Evolutionary conservation across 345 rosid species (phyloP), one percentile per base, ranked within the genome.

Genomic region (Schrenkiella parvula): DNA sequence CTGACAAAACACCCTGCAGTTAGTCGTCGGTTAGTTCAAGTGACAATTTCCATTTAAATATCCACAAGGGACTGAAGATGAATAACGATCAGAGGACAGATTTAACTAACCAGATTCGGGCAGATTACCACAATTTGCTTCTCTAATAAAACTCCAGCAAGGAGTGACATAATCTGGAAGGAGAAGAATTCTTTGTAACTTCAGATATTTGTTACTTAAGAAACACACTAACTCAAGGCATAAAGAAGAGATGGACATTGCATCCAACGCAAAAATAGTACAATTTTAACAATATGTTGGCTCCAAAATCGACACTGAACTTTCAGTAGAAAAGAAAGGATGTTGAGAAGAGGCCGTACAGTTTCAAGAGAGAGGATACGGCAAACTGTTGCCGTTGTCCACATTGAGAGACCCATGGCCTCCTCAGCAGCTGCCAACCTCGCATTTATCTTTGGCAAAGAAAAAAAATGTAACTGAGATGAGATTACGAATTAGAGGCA

Each of bases 371-470:
- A 87, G 69, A 95, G 88, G 74, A 87, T 84, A 58, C 99, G 89
- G 46, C 99, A 95, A 68, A 90, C 70, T n/a, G 98, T 87, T 76
- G 98, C 96, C n/a, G 92, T 88, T 65, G 99, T 90, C 98, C 97
- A 95, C 79, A 88, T 57, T 38, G 99, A 89, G 63, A 95, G 89
- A 15, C 96, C 82, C 80, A 85, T 78, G 72, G 97, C 93, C 82
- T 92, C 98, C 84, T 95, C 98, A 58, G 93, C 93, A 73, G 87
- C 92, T 67, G 90, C 83, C 77, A 92, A 74, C 81, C 82, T 86
- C 39, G 85, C 84, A 69, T 84, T 79, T 65, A 81, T 89, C 96
- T 89, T 84, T 72, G 58, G 71, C 55, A 77, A 59, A 75, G 57
- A 75, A 43, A 72, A 35, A 47, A 68, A 35, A 32, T 25, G 21